phyloP scores from a whole-genome alignment of 768 basidiomycete genomes.

The Tephrocybe sp. region DNA sequence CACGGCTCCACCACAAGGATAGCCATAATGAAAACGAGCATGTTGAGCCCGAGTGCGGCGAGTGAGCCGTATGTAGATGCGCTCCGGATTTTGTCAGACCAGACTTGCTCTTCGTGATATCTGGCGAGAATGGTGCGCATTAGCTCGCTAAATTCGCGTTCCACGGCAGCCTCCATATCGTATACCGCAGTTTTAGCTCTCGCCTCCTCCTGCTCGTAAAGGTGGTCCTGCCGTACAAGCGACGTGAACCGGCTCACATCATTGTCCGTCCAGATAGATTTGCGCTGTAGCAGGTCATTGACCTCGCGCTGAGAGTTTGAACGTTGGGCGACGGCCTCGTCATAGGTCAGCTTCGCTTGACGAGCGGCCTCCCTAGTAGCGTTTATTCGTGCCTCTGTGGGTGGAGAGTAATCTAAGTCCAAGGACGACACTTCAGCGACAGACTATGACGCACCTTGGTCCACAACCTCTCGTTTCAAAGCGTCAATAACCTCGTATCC shows the following conservation, averaged over 20 bases:
- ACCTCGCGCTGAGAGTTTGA: conserved; percentile 92
- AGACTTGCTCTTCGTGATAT: conserved; percentile 98
- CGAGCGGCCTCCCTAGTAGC: conserved; percentile 65
- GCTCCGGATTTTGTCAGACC: conserved; percentile 98
- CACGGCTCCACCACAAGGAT: conserved; percentile 94
- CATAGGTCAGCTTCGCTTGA: conserved; percentile 73
- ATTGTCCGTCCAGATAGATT: conserved; percentile 86
- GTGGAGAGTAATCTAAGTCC: neutral
- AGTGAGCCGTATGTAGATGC: conserved; percentile 93
- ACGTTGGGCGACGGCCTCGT: conserved; percentile 75
- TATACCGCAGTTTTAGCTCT: conserved; percentile 67
- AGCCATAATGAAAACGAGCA: conserved; percentile 88
- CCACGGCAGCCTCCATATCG: conserved; percentile 76
- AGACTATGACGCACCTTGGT: conserved; percentile 64
- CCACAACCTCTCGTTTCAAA: conserved; percentile 73
- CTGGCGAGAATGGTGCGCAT: conserved; percentile 87
- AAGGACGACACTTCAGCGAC: neutral
- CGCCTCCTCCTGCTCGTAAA: conserved; percentile 77
- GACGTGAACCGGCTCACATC: conserved; percentile 89
- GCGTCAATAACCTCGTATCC: conserved; percentile 91
- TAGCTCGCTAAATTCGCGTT: conserved; percentile 83
- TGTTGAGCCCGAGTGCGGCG: conserved; percentile 82
- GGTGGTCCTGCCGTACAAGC: conserved; percentile 89
- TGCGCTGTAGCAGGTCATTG: conserved; percentile 92
- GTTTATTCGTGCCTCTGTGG: conserved; percentile 72